Evolutionary conservation across 768 basidiomycete species (phyloP).

Genomic region (Mycena vitilis): DNA sequence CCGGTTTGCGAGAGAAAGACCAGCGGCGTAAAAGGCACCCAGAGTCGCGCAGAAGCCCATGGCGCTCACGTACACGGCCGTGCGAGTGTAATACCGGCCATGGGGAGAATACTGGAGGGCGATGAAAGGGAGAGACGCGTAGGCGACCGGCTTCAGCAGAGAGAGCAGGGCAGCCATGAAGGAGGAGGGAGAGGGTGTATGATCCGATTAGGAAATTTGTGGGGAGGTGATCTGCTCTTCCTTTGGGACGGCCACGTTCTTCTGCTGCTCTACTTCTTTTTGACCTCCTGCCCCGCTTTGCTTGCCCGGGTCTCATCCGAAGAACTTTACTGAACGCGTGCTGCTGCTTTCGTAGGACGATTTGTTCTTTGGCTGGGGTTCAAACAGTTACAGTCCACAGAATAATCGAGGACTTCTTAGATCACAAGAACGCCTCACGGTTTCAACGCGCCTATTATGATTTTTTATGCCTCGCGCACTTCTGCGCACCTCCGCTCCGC

Average conservation of each 20-base stretch:
- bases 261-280: background rate
- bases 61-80: constrained; percentile 78
- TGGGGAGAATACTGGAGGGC: constrained; percentile 68
- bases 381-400: too few species aligned
- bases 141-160: constrained; percentile 78
- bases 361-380: too few species aligned
- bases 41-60: constrained; percentile 78
- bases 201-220: constrained; percentile 19
- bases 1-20: constrained; percentile 73
- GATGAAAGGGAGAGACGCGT: constrained; percentile 79
- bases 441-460: background rate
- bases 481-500: background rate
- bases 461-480: background rate
- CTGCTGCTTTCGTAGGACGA: background rate
- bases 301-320: background rate
- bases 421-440: background rate
- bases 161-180: constrained; percentile 73
- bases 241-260: constrained; percentile 1
- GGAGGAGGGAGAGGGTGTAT: constrained; percentile 28
- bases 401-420: too few species aligned
- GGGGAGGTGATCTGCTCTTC: background rate
- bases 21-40: constrained; percentile 75
- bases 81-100: constrained; percentile 78
- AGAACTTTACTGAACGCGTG: background rate
- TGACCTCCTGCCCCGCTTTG: background rate